Evolutionary conservation across 768 basidiomycete genomes (phyloP).

Genomic region (Heimioporus sp.): DNA sequence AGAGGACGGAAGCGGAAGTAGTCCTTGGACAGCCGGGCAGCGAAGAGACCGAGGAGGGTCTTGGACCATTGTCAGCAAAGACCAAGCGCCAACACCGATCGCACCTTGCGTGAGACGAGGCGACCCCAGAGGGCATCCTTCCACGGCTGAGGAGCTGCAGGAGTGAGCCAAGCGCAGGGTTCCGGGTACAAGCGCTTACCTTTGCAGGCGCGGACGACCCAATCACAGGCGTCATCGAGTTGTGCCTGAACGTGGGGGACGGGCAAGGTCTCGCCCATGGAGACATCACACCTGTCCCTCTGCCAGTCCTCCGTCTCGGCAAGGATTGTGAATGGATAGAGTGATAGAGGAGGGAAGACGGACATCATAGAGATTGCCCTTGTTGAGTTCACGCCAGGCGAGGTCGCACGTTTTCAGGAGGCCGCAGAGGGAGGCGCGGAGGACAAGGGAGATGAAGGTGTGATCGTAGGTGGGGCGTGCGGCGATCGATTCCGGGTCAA

Average conservation of each 20-base stretch:
- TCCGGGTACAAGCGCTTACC: slow-evolving; percentile 33
- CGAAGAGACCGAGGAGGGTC: slow-evolving; percentile 26
- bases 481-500: slow-evolving; percentile 54
- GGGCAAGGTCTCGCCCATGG: slow-evolving; percentile 63
- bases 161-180: slow-evolving; percentile 4
- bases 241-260: slow-evolving; percentile 49
- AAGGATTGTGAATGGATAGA: slow-evolving; percentile 1
- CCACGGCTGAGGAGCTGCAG: slow-evolving; percentile 48
- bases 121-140: slow-evolving; percentile 50
- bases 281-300: slow-evolving; percentile 83
- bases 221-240: slow-evolving; percentile 60
- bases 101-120: slow-evolving; percentile 58
- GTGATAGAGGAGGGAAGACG: slow-evolving; percentile 29
- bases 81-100: not conserved
- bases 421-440: slow-evolving; percentile 65
- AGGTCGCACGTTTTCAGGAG: slow-evolving; percentile 81
- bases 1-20: slow-evolving; percentile 19
- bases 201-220: slow-evolving; percentile 50
- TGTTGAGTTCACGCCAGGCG: slow-evolving; percentile 78
- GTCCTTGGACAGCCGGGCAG: slow-evolving; percentile 25
- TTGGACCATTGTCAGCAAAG: slow-evolving; percentile 10
- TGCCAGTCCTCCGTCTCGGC: slow-evolving; percentile 83
- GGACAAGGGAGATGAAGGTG: slow-evolving; percentile 64
- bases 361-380: slow-evolving; percentile 76
- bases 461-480: slow-evolving; percentile 41